Evolutionary conservation across 768 basidiomycete genomes (phyloP).

Genomic region (Sistotremastrum niveocremeum): DNA sequence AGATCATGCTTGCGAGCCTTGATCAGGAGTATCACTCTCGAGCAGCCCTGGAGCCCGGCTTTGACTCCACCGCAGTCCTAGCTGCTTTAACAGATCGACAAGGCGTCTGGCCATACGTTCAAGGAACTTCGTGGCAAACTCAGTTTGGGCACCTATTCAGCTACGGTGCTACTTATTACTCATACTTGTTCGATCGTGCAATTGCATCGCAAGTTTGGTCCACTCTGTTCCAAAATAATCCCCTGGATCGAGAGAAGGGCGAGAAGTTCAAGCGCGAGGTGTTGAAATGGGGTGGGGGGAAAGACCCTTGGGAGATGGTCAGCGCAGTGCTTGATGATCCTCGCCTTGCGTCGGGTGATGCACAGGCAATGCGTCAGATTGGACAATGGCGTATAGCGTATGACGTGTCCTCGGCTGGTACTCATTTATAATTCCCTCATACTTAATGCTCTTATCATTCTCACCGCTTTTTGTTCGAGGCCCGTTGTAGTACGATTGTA

Average conservation of each 20-base stretch:
- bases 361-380: conserved; percentile 77
- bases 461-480: no score
- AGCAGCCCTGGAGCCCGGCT: conserved; percentile 33
- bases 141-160: conserved; percentile 94
- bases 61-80: conserved; percentile 62
- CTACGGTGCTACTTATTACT: conserved; percentile 96
- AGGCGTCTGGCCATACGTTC: conserved; percentile 73
- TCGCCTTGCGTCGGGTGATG: conserved; percentile 56
- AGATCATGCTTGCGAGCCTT: conserved; percentile 77
- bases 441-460: not conserved
- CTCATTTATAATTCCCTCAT: conserved; percentile 31
- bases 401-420: conserved; percentile 43
- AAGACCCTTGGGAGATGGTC: conserved; percentile 91
- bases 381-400: conserved; percentile 82
- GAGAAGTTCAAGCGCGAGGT: conserved; percentile 72
- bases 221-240: conserved; percentile 54
- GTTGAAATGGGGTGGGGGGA: conserved; percentile 73
- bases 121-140: conserved; percentile 85
- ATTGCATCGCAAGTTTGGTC: conserved; percentile 90
- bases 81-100: conserved; percentile 48
- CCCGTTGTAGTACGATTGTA: not conserved
- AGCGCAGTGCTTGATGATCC: conserved; percentile 51
- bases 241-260: conserved; percentile 58
- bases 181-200: conserved; percentile 91
- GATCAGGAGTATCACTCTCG: conserved; percentile 88